Conservation (phyloP, 2,329 filamentous ascomycete species). For the Sporothrix pallida region DNA sequence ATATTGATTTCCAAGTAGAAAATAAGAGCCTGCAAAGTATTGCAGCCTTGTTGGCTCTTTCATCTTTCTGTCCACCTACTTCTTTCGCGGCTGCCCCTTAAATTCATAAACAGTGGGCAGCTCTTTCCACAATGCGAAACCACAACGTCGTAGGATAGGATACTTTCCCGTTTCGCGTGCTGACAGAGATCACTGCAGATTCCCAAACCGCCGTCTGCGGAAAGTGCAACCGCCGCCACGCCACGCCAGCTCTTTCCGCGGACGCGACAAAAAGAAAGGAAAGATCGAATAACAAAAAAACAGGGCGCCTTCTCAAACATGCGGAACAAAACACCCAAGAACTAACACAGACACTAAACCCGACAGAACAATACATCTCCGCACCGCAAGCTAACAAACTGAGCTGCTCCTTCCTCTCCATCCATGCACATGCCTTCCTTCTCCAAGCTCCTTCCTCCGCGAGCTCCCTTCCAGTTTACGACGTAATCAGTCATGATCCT, state of each 20-base stretch:
- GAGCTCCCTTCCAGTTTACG: not conserved
- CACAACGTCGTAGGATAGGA: not conserved
- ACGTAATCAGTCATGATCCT: slow-evolving; percentile 11
- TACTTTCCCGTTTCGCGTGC: slow-evolving; percentile 15
- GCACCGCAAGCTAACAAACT: not conserved
- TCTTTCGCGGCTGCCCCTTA: not conserved
- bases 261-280: not conserved
- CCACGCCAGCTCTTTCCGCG: slow-evolving; percentile 16
- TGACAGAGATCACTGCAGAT: slow-evolving; percentile 25
- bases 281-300: not conserved
- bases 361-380: slow-evolving; percentile 22
- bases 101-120: slow-evolving; percentile 7
- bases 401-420: slow-evolving; percentile 21
- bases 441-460: not conserved
- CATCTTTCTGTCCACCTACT: not conserved
- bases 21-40: not conserved
- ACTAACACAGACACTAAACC: slow-evolving; percentile 3
- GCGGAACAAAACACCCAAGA: slow-evolving; percentile 2
- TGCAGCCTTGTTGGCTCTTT: slow-evolving; percentile 3
- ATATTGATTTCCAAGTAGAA: slow-evolving; percentile 22
- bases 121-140: slow-evolving; percentile 10
- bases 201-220: slow-evolving; percentile 19
- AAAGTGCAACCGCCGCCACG: slow-evolving; percentile 23
- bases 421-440: slow-evolving; percentile 13
- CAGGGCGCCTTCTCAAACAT: not conserved